These are phyloP conservation scores for Ceratocystis cacaofunesta DNA, from an alignment of 2,329 filamentous ascomycete genomes.

Conservation along the genomic window DNA sequence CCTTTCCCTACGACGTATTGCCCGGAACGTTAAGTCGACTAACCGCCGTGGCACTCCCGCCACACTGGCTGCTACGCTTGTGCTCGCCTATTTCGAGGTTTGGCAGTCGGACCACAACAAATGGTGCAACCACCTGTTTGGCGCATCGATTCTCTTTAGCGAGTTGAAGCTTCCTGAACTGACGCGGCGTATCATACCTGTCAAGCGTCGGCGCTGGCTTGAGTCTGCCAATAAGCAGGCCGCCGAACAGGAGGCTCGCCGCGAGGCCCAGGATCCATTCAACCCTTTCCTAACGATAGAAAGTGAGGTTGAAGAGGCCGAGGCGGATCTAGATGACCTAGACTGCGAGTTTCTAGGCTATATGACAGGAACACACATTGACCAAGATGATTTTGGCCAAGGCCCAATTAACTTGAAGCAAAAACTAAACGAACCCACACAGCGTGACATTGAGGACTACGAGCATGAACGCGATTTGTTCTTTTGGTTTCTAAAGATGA, in stretches of 20 bases:
- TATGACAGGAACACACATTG: slow-evolving; percentile 29
- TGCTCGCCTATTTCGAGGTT: slow-evolving; percentile 86
- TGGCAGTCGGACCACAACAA: slow-evolving; percentile 89
- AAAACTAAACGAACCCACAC: slow-evolving; percentile 29
- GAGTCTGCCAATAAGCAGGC: slow-evolving; percentile 26
- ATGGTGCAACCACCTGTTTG: slow-evolving; percentile 85
- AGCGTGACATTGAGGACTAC: slow-evolving; percentile 60
- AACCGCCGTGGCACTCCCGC: slow-evolving; percentile 57
- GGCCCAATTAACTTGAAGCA: slow-evolving; percentile 25
- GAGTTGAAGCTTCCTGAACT: slow-evolving; percentile 68
- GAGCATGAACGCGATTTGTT: slow-evolving; percentile 73
- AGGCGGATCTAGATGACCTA: slow-evolving; percentile 26
- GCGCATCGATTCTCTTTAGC: slow-evolving; percentile 64
- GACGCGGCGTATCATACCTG: slow-evolving; percentile 52
- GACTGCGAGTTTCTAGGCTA: slow-evolving; percentile 29
- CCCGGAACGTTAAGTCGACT: slow-evolving; percentile 56
- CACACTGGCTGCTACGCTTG: slow-evolving; percentile 73
- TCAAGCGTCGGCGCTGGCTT: slow-evolving; percentile 35
- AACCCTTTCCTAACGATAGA: slow-evolving; percentile 21
- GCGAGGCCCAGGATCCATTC: slow-evolving; percentile 20
- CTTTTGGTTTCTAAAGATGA: slow-evolving; percentile 95
- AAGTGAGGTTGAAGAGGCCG: slow-evolving; percentile 18
- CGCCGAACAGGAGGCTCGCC: neutral
- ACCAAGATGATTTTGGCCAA: slow-evolving; percentile 27
- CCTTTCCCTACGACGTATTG: slow-evolving; percentile 63